Percentiles rank a stretch among this genome's conserved stretches.
These are phyloP conservation scores for Pseudocercospora macadamiae DNA, from an alignment of 2,329 filamentous ascomycete species.

Conservation along the genomic window DNA sequence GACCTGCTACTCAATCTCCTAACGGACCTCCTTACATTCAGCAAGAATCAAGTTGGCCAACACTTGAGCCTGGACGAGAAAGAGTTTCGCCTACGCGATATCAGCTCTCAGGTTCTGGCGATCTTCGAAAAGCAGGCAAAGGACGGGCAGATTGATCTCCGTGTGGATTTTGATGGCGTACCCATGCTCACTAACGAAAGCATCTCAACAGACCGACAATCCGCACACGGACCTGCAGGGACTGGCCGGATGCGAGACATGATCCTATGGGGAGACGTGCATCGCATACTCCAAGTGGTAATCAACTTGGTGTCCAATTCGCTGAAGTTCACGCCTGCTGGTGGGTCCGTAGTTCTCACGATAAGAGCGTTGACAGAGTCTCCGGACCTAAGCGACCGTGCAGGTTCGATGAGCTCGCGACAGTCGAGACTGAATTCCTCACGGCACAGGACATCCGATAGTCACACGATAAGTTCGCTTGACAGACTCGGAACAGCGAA, in stretches of 20 bases:
- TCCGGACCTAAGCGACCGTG: conserved; percentile 48
- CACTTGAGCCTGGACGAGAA: conserved; percentile 79
- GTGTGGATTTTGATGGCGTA: conserved; percentile 69
- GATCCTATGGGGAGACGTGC: conserved; percentile 89
- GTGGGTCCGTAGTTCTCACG: conserved; percentile 73
- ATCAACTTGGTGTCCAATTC: conserved; percentile 93
- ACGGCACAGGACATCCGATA: conserved; percentile 15
- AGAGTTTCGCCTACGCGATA: conserved; percentile 82
- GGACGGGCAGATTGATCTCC: conserved; percentile 74
- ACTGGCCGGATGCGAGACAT: conserved; percentile 77
- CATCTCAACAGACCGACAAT: conserved; percentile 9
- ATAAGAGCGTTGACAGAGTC: conserved; percentile 73
- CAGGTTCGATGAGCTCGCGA: conserved; percentile 42
- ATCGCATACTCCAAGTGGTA: conserved; percentile 87
- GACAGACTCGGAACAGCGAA: conserved; percentile 43
- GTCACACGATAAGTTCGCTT: neutral
- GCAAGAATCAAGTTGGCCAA: conserved; percentile 91
- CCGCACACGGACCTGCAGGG: conserved; percentile 45
- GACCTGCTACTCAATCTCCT: conserved; percentile 83
- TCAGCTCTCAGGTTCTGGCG: conserved; percentile 77
- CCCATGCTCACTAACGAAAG: conserved; percentile 36
- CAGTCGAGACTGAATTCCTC: conserved; percentile 23
- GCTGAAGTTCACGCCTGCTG: conserved; percentile 82
- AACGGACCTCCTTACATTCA: conserved; percentile 88
- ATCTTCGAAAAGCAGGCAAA: conserved; percentile 90